A percentile compares a stretch with the other conserved stretches of the same genome.
Conservation (phyloP, 1,139 yeast species). For the Saccharomyces hybrid region DNA sequence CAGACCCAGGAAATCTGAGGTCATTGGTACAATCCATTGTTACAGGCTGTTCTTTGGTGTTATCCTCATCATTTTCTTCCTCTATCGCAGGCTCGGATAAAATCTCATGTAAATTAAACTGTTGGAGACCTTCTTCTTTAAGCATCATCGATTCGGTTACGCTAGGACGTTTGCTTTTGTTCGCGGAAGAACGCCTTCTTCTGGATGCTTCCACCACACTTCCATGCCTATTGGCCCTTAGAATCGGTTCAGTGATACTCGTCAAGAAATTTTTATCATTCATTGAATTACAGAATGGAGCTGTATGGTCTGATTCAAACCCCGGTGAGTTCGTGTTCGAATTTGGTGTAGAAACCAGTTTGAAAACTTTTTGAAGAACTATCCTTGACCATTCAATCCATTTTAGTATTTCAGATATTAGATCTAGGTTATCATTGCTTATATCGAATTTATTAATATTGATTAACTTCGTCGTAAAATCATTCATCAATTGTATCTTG, state of each 20-base stretch:
- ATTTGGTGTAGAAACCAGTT: constrained; percentile 8
- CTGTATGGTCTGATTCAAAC: not conserved
- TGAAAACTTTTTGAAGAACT: constrained; percentile 15
- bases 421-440: constrained; percentile 27
- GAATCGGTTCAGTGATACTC: not conserved
- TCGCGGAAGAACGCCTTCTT: constrained; percentile 25
- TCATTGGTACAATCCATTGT: not conserved
- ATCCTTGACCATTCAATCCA: constrained; percentile 28
- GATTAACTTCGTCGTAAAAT: constrained; percentile 25
- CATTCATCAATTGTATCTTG: constrained; percentile 20
- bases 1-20: not conserved
- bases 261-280: not conserved
- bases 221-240: constrained; percentile 6
- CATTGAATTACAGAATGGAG: not conserved
- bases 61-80: constrained; percentile 10
- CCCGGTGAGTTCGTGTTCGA: not conserved
- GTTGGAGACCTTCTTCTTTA: constrained; percentile 31
- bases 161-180: constrained; percentile 25
- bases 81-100: constrained; percentile 23
- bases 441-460: constrained; percentile 23
- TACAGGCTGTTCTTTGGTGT: not conserved
- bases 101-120: constrained; percentile 29
- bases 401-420: constrained; percentile 22
- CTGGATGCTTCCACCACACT: constrained; percentile 5
- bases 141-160: constrained; percentile 27